Evolutionary conservation across 306 rosid genomes (phyloP), one percentile per base, ranked within the genome.

Genomic region (Cucumis melo): DNA sequence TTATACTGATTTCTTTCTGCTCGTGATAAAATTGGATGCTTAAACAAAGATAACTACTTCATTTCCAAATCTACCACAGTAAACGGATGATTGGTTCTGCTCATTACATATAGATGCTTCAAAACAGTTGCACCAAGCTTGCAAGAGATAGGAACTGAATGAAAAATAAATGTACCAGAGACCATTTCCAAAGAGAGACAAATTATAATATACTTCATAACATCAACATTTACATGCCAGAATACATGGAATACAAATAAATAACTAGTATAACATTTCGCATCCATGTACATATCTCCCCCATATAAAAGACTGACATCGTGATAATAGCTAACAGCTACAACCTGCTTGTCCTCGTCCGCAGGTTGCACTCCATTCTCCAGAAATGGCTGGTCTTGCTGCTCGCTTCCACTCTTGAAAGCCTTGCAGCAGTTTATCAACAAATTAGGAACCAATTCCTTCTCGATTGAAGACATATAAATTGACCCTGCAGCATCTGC

Each of bases 341-440:
- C 73, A 82, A 88, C 97, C 97, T 94, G 97, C 81, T 91, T 94
- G 77, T 85, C 81, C 80, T 94, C 95, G 9, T 82, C 85, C 17
- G 93, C 55, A 17, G 86, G 77, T 16, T 81, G 93, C 78, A 78
- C 77, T 80, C 93, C 98, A 58, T 86, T 93, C 78, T 91, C 97
- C 36, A 82, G 63, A 34, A 73, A 80, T 48, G 80, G 78, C 42
- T 83, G 96, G 32, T 91, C 91, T 21, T 80, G 92, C 79, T 80
- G 86, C 68, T 93, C 98, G 60, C 50, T 74, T 14, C 86, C 92
- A 13, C 68, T 41, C 91, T 90, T 94, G 20, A 78, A 81, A 34
- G 88, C 91, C 83, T 94, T 91, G 50, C 93, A 94, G 79, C 99
- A 94, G 81, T 94, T 92, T 19, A 94, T 90, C 55, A 94, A 86